phyloP scores from a whole-genome alignment of 1,284 basidiomycete species.

The Hypsizygus ulmarius region DNA sequence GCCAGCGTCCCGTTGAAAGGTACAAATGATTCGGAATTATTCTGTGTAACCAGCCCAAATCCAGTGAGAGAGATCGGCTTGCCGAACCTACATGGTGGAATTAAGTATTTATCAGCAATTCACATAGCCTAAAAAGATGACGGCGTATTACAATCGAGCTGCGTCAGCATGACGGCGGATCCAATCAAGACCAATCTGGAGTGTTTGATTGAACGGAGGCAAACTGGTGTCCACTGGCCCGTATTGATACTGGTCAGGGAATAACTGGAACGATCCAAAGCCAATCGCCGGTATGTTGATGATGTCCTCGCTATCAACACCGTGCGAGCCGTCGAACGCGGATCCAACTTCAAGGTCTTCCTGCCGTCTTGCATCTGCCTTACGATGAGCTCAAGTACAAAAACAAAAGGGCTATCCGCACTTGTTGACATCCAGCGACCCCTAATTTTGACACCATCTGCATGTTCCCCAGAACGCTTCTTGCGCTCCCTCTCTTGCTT shows the following conservation, averaged over 20 bases:
- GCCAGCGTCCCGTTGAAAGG: constrained; percentile 56
- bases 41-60: constrained; percentile 62
- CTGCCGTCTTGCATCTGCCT: constrained; percentile 46
- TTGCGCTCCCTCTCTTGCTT: constrained; percentile 34
- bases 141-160: constrained; percentile 39
- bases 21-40: constrained; percentile 49
- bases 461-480: constrained; percentile 25
- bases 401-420: constrained; percentile 27
- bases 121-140: background rate
- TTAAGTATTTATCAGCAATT: constrained; percentile 1
- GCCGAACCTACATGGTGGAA: constrained; percentile 37
- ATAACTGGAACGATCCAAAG: constrained; percentile 59
- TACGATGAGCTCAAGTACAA: constrained; percentile 3
- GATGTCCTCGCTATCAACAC: constrained; percentile 70
- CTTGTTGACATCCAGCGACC: constrained; percentile 59
- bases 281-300: constrained; percentile 52
- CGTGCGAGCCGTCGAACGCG: constrained; percentile 55
- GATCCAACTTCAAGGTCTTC: constrained; percentile 39
- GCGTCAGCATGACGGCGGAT: constrained; percentile 47
- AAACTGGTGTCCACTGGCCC: constrained; percentile 42
- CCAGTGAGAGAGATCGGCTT: constrained; percentile 56
- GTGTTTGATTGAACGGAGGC: constrained; percentile 47
- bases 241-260: constrained; percentile 65
- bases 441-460: constrained; percentile 49
- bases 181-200: constrained; percentile 53